A percentile compares a stretch with the other conserved stretches of the same genome.
Evolutionary conservation across 805 yeast species (phyloP).

Genomic region (Priceomyces haplophilus): DNA sequence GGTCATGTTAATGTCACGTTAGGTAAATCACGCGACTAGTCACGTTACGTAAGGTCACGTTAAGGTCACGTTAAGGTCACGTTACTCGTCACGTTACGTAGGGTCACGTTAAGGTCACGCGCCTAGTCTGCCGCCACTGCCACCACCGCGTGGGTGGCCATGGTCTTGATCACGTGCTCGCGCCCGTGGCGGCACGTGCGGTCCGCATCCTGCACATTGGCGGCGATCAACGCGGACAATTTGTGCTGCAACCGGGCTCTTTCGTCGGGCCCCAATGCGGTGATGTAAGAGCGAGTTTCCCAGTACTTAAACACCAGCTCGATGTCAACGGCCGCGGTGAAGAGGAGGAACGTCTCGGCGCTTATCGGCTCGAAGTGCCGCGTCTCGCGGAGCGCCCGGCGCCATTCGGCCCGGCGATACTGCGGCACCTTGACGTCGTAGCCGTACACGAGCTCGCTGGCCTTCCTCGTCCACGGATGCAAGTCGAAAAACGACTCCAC

Average conservation of each 20-base stretch:
- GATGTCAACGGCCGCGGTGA: conserved; percentile 26
- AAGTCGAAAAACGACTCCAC: conserved; percentile 15
- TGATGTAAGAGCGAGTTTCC: conserved; percentile 55
- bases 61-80: too few relatives aligned
- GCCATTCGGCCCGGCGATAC: conserved; percentile 51
- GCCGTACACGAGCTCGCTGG: conserved; percentile 31
- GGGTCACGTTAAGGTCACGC: too few relatives aligned
- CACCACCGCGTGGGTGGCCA: conserved; percentile 24
- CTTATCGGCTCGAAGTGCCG: conserved; percentile 31
- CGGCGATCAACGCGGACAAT: conserved; percentile 27
- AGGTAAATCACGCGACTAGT: too few relatives aligned
- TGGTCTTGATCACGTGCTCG: conserved; percentile 18
- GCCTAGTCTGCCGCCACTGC: conserved; percentile 9
- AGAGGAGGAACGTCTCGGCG: conserved; percentile 30
- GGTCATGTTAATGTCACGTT: too few relatives aligned
- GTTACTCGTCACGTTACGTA: too few relatives aligned
- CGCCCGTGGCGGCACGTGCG: too few relatives aligned
- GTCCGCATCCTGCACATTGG: conserved; percentile 16
- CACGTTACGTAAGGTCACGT: too few relatives aligned
- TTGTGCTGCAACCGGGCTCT: conserved; percentile 26
- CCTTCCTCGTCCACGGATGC: conserved; percentile 36
- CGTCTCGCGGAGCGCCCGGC: conserved; percentile 27
- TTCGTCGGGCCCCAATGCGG: conserved; percentile 39
- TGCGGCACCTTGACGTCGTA: conserved; percentile 52
- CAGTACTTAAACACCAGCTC: conserved; percentile 47